These are phyloP conservation scores for Rhynchosporium graminicola DNA, from an alignment of 2,329 filamentous ascomycete genomes.

Conservation along the genomic window DNA sequence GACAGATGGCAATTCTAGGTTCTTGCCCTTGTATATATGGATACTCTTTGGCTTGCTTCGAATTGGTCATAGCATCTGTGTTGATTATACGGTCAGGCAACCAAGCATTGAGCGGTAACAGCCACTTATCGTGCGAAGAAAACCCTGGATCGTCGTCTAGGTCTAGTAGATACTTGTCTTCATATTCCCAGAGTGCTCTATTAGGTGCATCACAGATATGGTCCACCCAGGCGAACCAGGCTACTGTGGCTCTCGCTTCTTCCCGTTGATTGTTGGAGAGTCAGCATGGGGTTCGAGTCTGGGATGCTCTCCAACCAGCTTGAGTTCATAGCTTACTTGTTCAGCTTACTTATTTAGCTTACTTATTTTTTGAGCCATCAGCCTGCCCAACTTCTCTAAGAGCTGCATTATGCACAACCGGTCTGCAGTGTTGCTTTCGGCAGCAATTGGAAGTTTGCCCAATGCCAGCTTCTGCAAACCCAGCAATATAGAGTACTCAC, in stretches of 20 bases:
- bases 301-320: not conserved
- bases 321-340: not conserved
- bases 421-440: not conserved
- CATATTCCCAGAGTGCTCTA: slow-evolving; percentile 12
- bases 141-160: not conserved
- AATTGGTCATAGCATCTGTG: not conserved
- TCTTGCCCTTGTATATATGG: not conserved
- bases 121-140: not conserved
- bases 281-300: not conserved
- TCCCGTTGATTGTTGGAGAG: slow-evolving; percentile 12
- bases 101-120: not conserved
- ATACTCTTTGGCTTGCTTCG: not conserved
- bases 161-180: not conserved
- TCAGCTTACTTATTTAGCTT: not conserved
- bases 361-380: not conserved
- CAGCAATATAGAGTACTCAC: slow-evolving; percentile 11
- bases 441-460: not conserved
- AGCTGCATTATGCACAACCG: slow-evolving; percentile 10
- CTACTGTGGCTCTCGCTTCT: slow-evolving; percentile 8
- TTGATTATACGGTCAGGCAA: not conserved
- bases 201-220: slow-evolving; percentile 14
- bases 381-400: slow-evolving; percentile 2
- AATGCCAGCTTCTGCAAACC: slow-evolving; percentile 1
- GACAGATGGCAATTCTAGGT: not conserved
- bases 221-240: slow-evolving; percentile 16